Conservation (phyloP, 1,284 basidiomycete genomes). For the Rhizoctonia solani region DNA sequence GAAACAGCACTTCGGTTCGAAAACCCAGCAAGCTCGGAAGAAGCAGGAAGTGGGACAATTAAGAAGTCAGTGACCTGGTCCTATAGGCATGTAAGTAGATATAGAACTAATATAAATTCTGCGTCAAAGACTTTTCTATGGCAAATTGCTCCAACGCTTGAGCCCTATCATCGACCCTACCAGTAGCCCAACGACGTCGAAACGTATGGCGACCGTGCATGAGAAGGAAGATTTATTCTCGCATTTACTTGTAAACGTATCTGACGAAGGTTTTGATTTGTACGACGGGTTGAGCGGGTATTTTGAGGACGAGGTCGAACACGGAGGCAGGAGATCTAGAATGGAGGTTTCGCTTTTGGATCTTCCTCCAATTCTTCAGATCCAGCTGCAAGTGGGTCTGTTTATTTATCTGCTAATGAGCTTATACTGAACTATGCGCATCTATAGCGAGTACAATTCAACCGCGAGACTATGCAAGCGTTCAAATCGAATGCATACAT, state of each 20-base stretch:
- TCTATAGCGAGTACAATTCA: conserved; percentile 90
- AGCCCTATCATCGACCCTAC: conserved; percentile 49
- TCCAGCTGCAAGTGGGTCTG: conserved; percentile 81
- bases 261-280: conserved; percentile 80
- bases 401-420: neutral
- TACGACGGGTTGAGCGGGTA: conserved; percentile 94
- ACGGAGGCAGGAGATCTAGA: conserved; percentile 81
- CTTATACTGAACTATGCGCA: neutral
- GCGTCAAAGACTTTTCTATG: conserved; percentile 76
- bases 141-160: conserved; percentile 80
- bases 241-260: conserved; percentile 91
- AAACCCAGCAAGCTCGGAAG: conserved; percentile 47
- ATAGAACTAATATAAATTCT: neutral
- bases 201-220: conserved; percentile 59
- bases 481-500: conserved; percentile 97
- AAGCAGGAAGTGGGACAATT: conserved; percentile 51
- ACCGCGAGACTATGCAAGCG: conserved; percentile 82
- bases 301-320: conserved; percentile 89
- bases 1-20: conserved; percentile 87
- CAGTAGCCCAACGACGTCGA: conserved; percentile 51
- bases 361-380: conserved; percentile 88
- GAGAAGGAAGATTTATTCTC: conserved; percentile 92
- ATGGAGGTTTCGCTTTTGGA: conserved; percentile 89
- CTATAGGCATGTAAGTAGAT: conserved; percentile 7
- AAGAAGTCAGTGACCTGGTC: conserved; percentile 61